Evolutionary conservation across 441 rosid genomes (phyloP).

Genomic region (Adansonia rubrostipa): DNA sequence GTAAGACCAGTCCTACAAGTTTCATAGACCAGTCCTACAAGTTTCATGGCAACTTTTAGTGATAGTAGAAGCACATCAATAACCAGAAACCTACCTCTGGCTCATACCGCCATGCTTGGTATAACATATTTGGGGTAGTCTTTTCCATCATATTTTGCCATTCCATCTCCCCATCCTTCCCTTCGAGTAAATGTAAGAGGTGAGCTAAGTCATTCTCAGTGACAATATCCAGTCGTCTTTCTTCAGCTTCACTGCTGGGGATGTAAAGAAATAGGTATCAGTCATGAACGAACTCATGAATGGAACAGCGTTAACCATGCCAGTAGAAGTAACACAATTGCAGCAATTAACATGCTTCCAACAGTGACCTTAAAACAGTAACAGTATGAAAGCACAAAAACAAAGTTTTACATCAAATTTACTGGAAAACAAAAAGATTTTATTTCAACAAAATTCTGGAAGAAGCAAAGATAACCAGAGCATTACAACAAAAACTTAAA

Average conservation of each 20-base stretch:
- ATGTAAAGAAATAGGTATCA: constrained; percentile 34
- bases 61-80: background rate
- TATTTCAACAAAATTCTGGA: constrained; percentile 5
- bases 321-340: background rate
- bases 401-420: background rate
- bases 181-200: constrained; percentile 72
- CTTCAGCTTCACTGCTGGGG: constrained; percentile 27
- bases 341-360: background rate
- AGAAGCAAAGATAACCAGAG: background rate
- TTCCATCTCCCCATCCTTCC: constrained; percentile 64
- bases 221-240: constrained; percentile 52
- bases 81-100: constrained; percentile 60
- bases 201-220: constrained; percentile 79
- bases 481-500: background rate
- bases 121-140: constrained; percentile 74
- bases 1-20: background rate
- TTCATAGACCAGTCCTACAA: background rate
- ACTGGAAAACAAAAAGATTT: background rate
- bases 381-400: background rate
- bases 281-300: constrained; percentile 25
- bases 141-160: constrained; percentile 92
- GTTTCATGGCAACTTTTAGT: background rate
- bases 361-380: background rate
- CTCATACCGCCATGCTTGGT: constrained; percentile 90
- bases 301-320: background rate